Percentiles rank a stretch among this genome's conserved stretches.
Conservation (phyloP, 2,329 filamentous ascomycete species). For the Clarireedia sp. region DNA sequence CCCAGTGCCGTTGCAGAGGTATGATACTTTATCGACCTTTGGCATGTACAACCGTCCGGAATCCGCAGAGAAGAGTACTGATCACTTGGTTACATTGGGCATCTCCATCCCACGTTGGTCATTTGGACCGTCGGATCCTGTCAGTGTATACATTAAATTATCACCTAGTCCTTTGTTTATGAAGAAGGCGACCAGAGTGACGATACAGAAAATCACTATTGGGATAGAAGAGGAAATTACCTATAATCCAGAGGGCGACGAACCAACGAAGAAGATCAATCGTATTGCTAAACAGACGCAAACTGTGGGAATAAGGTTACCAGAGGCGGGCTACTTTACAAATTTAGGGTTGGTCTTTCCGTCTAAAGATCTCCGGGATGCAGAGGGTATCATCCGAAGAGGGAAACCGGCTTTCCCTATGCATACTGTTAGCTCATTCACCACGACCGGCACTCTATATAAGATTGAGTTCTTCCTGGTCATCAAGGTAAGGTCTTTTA, state of each 20-base stretch:
- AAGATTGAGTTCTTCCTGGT: slow-evolving; percentile 97
- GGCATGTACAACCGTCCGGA: slow-evolving; percentile 99
- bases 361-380: slow-evolving; percentile 77
- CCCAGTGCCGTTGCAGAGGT: slow-evolving; percentile 82
- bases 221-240: slow-evolving; percentile 96
- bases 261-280: slow-evolving; percentile 84
- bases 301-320: slow-evolving; percentile 72
- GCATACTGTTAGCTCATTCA: slow-evolving; percentile 85
- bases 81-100: slow-evolving; percentile 84
- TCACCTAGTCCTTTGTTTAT: slow-evolving; percentile 89
- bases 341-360: slow-evolving; percentile 89
- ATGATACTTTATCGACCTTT: slow-evolving; percentile 95
- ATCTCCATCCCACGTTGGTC: slow-evolving; percentile 94
- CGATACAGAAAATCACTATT: slow-evolving; percentile 88
- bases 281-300: slow-evolving; percentile 79
- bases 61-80: slow-evolving; percentile 73
- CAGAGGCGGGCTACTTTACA: slow-evolving; percentile 85
- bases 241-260: slow-evolving; percentile 96
- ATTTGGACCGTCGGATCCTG: slow-evolving; percentile 89
- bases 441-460: slow-evolving; percentile 87
- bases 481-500: slow-evolving; percentile 65
- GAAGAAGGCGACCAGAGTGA: slow-evolving; percentile 81
- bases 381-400: slow-evolving; percentile 78
- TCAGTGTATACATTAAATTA: slow-evolving; percentile 91
- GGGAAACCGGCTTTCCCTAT: slow-evolving; percentile 82